Conservation (phyloP, 1,284 basidiomycete genomes). For the Sporisorium scitamineum region DNA sequence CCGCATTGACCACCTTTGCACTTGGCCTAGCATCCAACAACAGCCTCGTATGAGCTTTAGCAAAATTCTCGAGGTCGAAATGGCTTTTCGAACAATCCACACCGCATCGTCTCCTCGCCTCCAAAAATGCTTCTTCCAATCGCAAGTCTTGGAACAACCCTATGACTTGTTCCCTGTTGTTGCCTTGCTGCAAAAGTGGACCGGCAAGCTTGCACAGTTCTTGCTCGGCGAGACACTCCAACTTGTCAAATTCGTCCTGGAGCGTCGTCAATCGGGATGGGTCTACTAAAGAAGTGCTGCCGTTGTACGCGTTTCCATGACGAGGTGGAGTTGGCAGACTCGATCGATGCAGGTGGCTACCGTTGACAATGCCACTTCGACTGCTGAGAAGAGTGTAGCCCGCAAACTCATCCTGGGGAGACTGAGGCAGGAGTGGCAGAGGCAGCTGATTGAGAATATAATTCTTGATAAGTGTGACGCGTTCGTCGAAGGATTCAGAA, state of each 20-base stretch:
- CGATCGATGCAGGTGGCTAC: background rate
- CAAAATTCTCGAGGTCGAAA: slow-evolving; percentile 15
- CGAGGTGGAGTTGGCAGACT: slow-evolving; percentile 13
- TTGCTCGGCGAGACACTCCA: slow-evolving; percentile 34
- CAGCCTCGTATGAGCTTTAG: background rate
- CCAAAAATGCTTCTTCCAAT: slow-evolving; percentile 26
- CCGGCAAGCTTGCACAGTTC: slow-evolving; percentile 9
- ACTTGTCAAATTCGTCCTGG: slow-evolving; percentile 44
- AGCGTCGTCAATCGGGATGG: background rate
- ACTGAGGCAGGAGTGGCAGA: background rate
- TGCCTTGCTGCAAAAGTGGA: background rate
- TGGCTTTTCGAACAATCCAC: slow-evolving; percentile 18
- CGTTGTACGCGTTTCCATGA: background rate
- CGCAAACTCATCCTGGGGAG: too few relatives aligned
- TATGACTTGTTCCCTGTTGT: background rate
- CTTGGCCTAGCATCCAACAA: background rate
- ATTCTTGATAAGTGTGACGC: slow-evolving; percentile 15
- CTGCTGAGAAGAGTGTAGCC: too few relatives aligned
- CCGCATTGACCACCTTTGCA: background rate
- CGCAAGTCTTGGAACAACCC: background rate
- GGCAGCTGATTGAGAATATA: slow-evolving; percentile 22
- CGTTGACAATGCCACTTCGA: background rate
- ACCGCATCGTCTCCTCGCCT: slow-evolving; percentile 24
- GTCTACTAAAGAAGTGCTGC: background rate
- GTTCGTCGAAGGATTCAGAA: slow-evolving; percentile 6